Base-by-base conservation (phyloP, 2,329 filamentous ascomycete genomes). In the Xylaria sp. region DNA sequence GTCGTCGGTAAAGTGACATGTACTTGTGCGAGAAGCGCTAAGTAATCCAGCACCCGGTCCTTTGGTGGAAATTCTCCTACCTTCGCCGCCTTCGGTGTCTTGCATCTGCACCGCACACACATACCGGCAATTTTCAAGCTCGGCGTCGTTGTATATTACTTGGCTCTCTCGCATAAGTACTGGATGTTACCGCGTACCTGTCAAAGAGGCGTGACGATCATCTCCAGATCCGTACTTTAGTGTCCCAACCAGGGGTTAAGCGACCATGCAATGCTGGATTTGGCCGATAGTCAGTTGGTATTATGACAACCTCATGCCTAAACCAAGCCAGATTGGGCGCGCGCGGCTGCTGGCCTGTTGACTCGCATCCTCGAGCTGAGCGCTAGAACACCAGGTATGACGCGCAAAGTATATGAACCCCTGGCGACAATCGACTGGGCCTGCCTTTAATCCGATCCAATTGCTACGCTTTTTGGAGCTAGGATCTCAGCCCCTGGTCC, bases 391-490 rank as follows among this genome's bases (percentile, higher is more conserved):
- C 39, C 20, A 43, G 13, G 23, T 33, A 48, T 48, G 55, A 48
- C 25, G 41, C 49, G 23, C 41, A 55, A 58, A 15, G 33, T 52
- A 15, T 51, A 43, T 25, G 41, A 64, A 51, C 28, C 66, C 55
- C 36, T 43, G 58, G 46, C 31, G 49, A 31, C 8, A 57, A 10
- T 51, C 52, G 41, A 52, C 39, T 60, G 58, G 51, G 51, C 31
- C 55, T 48, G 48, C 49, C 64, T 36, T 56, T 61, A 36, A 49
- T 41, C 67, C 56, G 59, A 64, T 56, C 64, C 67, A 64, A 64
- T 64, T 39, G 41, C 48, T 46, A 20, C 10, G 41, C 52, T 43
- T 60, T 4, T 12, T 52, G 12, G 20, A 4, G 2, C 13, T 66
- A 10, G 64, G 54, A 60, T 56, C 20, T 33, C 28, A 31, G 31